Conservation (phyloP, 768 basidiomycete species). For the Porpolomopsis calyptriformis region DNA sequence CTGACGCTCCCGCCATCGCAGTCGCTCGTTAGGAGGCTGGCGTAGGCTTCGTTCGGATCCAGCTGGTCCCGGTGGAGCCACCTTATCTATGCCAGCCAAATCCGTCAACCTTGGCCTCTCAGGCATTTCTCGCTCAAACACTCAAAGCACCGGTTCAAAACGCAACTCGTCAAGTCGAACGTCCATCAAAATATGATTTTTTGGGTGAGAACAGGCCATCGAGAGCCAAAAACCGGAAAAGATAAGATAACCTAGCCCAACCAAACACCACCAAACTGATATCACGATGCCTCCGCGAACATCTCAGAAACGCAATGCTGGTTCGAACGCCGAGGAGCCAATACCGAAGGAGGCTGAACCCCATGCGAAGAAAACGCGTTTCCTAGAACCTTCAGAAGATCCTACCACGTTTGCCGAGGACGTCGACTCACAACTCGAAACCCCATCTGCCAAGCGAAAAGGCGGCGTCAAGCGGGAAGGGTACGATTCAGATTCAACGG, state of each 20-base stretch:
- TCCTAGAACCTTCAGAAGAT: slow-evolving; percentile 67
- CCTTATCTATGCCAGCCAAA: too few relatives aligned
- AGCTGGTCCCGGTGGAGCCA: too few relatives aligned
- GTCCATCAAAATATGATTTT: too few relatives aligned
- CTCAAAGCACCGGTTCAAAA: too few relatives aligned
- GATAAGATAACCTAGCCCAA: too few relatives aligned
- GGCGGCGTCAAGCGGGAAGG: slow-evolving; percentile 75
- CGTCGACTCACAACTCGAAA: slow-evolving; percentile 65
- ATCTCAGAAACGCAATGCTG: slow-evolving; percentile 34
- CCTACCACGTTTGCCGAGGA: slow-evolving; percentile 68
- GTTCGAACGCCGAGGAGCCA: slow-evolving; percentile 23
- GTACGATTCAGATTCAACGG: slow-evolving; percentile 90
- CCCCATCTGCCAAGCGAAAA: slow-evolving; percentile 48
- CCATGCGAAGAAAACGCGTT: slow-evolving; percentile 62
- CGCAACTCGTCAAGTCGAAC: too few relatives aligned
- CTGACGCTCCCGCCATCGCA: slow-evolving; percentile 1
- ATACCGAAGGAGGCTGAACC: slow-evolving; percentile 21
- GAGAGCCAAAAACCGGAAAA: too few relatives aligned
- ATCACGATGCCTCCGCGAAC: slow-evolving; percentile 26
- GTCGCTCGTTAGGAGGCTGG: background rate
- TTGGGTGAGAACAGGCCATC: too few relatives aligned
- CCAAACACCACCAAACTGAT: background rate
- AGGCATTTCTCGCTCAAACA: too few relatives aligned
- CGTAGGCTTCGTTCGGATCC: too few relatives aligned
- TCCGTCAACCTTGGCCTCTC: too few relatives aligned